Conservation (phyloP, 257 asterid species). For the Handroanthus guayacan region DNA sequence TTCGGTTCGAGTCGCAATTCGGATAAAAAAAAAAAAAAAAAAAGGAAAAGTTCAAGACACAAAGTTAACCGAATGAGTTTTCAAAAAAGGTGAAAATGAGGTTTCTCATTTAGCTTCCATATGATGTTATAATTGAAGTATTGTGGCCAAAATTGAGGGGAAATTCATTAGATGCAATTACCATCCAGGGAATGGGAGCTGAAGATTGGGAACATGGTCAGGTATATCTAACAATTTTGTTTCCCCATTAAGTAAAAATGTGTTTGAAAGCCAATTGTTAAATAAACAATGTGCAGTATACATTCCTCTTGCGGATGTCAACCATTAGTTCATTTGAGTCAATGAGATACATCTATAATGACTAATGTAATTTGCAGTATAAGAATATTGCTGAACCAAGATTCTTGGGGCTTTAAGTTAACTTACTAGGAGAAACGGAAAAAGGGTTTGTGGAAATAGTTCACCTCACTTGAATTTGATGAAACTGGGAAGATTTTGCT, state of each 20-base stretch:
- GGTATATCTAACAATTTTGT: slow-evolving; percentile 21
- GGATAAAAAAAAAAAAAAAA: too few relatives aligned
- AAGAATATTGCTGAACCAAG: background rate
- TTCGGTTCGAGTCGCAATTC: too few relatives aligned
- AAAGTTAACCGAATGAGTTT: background rate
- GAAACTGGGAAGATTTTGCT: background rate
- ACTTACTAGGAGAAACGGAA: too few relatives aligned
- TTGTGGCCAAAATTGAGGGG: background rate
- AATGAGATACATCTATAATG: background rate
- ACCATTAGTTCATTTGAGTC: background rate
- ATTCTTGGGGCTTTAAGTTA: background rate
- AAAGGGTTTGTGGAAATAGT: background rate
- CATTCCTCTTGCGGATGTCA: too few relatives aligned
- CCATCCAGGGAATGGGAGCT: slow-evolving; percentile 1
- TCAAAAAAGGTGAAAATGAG: background rate
- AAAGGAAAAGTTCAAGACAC: too few relatives aligned
- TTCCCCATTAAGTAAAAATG: slow-evolving; percentile 2
- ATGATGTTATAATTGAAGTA: background rate
- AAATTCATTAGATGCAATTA: background rate
- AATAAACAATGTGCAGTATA: background rate
- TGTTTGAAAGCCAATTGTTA: background rate
- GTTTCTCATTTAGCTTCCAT: background rate
- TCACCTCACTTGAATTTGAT: background rate
- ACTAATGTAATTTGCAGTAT: background rate
- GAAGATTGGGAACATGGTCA: slow-evolving; percentile 7